These are phyloP conservation scores for Candida ulmi DNA, from an alignment of 805 yeast species.

Conservation along the genomic window DNA sequence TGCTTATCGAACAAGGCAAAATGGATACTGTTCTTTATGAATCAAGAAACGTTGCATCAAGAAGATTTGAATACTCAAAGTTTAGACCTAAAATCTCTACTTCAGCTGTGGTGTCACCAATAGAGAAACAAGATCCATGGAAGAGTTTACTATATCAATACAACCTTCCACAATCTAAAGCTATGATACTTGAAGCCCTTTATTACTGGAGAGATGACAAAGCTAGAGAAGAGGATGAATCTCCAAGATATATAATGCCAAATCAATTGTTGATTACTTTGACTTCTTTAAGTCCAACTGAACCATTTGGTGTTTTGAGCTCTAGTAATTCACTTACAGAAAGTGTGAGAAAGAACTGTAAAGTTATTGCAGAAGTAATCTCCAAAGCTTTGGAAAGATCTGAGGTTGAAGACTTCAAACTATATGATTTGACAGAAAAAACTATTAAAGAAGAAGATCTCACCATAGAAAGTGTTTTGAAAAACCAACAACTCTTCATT, in stretches of 20 bases:
- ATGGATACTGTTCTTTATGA: constrained; percentile 61
- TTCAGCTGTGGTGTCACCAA: constrained; percentile 40
- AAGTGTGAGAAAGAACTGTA: constrained; percentile 51
- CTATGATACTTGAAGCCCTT: constrained; percentile 51
- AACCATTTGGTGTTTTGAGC: constrained; percentile 47
- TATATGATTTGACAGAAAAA: constrained; percentile 17
- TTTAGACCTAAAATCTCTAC: constrained; percentile 40
- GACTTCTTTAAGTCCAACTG: constrained; percentile 52
- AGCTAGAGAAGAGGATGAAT: constrained; percentile 80
- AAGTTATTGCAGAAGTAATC: constrained; percentile 54
- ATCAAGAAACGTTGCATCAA: constrained; percentile 72
- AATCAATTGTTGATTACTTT: constrained; percentile 68
- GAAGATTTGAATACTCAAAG: constrained; percentile 76
- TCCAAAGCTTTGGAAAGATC: constrained; percentile 21
- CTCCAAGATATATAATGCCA: constrained; percentile 77
- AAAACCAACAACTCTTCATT: constrained; percentile 5
- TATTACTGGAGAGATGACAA: constrained; percentile 78
- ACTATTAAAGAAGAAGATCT: constrained; percentile 1
- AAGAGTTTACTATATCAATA: constrained; percentile 53
- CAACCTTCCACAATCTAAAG: constrained; percentile 50
- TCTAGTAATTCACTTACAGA: constrained; percentile 43
- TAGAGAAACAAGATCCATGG: constrained; percentile 65
- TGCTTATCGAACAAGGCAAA: constrained; percentile 45
- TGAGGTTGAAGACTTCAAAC: constrained; percentile 31
- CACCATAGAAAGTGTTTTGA: constrained; percentile 10